A percentile compares a stretch with the other conserved stretches of the same genome.
phyloP scores from a whole-genome alignment of 805 yeast genomes.

The Naumovozyma castellii region DNA sequence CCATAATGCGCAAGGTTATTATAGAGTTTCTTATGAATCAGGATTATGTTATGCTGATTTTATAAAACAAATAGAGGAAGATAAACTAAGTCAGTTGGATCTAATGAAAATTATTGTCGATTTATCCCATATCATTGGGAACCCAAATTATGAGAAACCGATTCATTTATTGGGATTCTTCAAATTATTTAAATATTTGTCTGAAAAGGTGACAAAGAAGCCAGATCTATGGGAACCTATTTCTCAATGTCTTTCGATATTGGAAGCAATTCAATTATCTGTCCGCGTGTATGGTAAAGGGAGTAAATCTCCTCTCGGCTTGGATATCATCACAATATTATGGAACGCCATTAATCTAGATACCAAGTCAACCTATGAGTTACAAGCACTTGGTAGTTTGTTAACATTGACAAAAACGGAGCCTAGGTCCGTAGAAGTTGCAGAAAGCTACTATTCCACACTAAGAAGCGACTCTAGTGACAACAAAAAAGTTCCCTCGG shows the following conservation, averaged over 20 bases:
- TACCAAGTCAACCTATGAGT: not conserved
- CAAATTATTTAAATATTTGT: constrained; percentile 16
- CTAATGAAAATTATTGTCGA: constrained; percentile 30
- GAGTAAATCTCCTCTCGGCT: not conserved
- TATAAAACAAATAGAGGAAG: constrained; percentile 10
- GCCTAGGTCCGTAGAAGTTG: not conserved
- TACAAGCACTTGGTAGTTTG: not conserved
- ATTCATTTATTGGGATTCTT: constrained; percentile 24
- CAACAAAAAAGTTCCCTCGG: constrained; percentile 35
- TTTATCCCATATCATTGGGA: constrained; percentile 26
- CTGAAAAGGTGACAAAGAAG: not conserved
- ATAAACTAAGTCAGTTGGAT: constrained; percentile 20
- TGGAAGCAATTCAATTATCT: constrained; percentile 15
- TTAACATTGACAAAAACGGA: not conserved
- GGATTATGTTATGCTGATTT: constrained; percentile 22
- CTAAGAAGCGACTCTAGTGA: not conserved
- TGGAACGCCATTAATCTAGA: not conserved
- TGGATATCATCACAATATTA: not conserved
- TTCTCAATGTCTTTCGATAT: constrained; percentile 19
- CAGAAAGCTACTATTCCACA: not conserved
- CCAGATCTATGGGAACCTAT: constrained; percentile 19
- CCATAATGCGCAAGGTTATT: constrained; percentile 33
- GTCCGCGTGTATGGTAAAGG: not conserved
- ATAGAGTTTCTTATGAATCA: constrained; percentile 39
- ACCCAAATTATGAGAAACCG: constrained; percentile 18